These are phyloP conservation scores for Colletotrichum costaricense DNA, from an alignment of 2,329 filamentous ascomycete genomes.

Conservation along the genomic window DNA sequence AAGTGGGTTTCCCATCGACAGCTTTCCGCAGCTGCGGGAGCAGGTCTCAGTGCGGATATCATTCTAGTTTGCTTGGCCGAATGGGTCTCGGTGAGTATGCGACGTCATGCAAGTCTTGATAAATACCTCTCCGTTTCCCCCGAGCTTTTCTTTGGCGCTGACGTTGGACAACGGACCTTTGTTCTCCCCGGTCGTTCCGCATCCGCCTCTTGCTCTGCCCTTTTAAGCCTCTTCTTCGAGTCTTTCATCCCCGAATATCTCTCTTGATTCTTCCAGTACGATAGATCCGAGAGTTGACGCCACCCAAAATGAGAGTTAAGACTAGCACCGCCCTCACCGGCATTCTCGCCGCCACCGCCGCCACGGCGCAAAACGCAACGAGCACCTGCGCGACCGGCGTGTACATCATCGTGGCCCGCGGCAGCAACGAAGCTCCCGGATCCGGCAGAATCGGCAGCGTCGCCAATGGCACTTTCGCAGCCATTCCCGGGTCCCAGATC, in stretches of 20 bases:
- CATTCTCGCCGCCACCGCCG: conserved; percentile 41
- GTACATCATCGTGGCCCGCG: conserved; percentile 54
- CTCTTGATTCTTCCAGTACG: neutral
- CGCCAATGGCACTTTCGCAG: conserved; percentile 45
- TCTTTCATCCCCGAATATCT: neutral
- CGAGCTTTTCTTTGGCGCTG: neutral
- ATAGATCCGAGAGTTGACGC: neutral
- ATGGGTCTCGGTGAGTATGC: neutral
- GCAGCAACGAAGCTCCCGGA: conserved; percentile 49
- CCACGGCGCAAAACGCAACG: conserved; percentile 37
- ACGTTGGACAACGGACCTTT: neutral
- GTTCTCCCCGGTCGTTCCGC: neutral
- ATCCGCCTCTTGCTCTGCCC: neutral
- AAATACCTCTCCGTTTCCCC: conserved; percentile 21
- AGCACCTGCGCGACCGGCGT: conserved; percentile 48
- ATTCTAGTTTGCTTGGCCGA: neutral
- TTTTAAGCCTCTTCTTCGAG: neutral
- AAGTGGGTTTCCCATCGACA: conserved; percentile 1
- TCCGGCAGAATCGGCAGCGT: conserved; percentile 47
- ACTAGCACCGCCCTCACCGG: conserved; percentile 28
- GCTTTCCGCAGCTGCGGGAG: neutral
- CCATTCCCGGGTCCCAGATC: conserved; percentile 48
- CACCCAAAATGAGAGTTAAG: conserved; percentile 16
- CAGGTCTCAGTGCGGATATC: neutral
- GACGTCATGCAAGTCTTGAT: conserved; percentile 8